Percentiles rank a stretch among this genome's conserved stretches.
Conservation (phyloP, 768 basidiomycete species). For the Boletus pseudopeckii region DNA sequence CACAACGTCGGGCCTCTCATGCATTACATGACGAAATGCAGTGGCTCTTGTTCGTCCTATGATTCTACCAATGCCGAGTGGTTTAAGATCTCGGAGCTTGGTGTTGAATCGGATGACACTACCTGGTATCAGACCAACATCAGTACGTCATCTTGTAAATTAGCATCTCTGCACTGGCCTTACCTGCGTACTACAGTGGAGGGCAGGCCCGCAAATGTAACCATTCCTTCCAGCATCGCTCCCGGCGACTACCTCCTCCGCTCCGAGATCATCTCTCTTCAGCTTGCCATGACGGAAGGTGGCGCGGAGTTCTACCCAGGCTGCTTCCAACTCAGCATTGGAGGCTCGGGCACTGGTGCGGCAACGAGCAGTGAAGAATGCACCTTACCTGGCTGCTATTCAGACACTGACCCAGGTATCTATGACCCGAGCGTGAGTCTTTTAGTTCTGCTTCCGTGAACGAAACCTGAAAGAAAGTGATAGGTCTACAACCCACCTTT, state of each 20-base stretch:
- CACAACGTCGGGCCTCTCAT: slow-evolving; percentile 67
- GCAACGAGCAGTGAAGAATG: slow-evolving; percentile 40
- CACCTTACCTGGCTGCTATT: slow-evolving; percentile 68
- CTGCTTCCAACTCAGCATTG: slow-evolving; percentile 29
- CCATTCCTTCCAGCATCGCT: slow-evolving; percentile 49
- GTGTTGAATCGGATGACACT: slow-evolving; percentile 30
- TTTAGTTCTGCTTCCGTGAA: background rate
- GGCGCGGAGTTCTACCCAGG: slow-evolving; percentile 48
- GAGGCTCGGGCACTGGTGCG: slow-evolving; percentile 24
- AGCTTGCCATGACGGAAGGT: slow-evolving; percentile 49
- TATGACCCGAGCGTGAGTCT: slow-evolving; percentile 42
- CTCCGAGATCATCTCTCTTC: slow-evolving; percentile 76
- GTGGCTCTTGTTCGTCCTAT: slow-evolving; percentile 54
- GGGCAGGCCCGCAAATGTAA: slow-evolving; percentile 39
- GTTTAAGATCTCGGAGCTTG: slow-evolving; percentile 68
- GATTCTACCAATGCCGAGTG: slow-evolving; percentile 57
- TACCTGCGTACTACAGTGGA: slow-evolving; percentile 23
- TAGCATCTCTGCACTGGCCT: background rate
- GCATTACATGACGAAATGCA: slow-evolving; percentile 69
- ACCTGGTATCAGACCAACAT: slow-evolving; percentile 52
- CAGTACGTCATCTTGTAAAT: slow-evolving; percentile 35
- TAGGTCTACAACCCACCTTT: slow-evolving; percentile 32
- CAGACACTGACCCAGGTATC: slow-evolving; percentile 66
- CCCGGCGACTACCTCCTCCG: slow-evolving; percentile 73
- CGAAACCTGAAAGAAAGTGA: background rate